These are phyloP conservation scores for Favolaschia claudopus DNA, from an alignment of 768 basidiomycete genomes.

Conservation along the genomic window DNA sequence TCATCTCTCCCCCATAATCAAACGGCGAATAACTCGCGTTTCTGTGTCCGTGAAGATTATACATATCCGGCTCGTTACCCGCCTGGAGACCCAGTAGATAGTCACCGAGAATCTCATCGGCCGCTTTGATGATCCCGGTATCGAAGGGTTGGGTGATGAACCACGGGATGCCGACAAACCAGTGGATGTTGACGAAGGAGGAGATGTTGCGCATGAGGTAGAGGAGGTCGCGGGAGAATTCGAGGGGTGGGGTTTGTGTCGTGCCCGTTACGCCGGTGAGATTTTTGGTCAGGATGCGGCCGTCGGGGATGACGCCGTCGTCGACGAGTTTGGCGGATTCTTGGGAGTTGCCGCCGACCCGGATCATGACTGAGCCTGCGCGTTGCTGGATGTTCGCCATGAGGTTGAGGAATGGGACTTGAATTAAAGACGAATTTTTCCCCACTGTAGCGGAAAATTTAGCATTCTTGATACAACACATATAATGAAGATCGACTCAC, in stretches of 20 bases:
- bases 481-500: neutral
- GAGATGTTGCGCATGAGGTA: slow-evolving; percentile 58
- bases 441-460: slow-evolving; percentile 45
- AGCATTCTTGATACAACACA: neutral
- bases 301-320: slow-evolving; percentile 49
- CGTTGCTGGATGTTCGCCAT: slow-evolving; percentile 75
- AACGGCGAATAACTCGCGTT: neutral
- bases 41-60: slow-evolving; percentile 1
- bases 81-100: slow-evolving; percentile 14
- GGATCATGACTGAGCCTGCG: slow-evolving; percentile 65
- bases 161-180: slow-evolving; percentile 48
- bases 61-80: slow-evolving; percentile 17
- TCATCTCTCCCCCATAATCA: slow-evolving; percentile 12
- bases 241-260: slow-evolving; percentile 60
- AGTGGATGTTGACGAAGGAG: slow-evolving; percentile 49
- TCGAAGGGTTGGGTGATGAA: slow-evolving; percentile 14
- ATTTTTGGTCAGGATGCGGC: slow-evolving; percentile 36
- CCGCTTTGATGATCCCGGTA: neutral
- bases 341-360: slow-evolving; percentile 84
- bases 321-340: slow-evolving; percentile 65
- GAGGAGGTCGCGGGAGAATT: slow-evolving; percentile 57
- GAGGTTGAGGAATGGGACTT: slow-evolving; percentile 79
- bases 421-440: slow-evolving; percentile 55
- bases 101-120: slow-evolving; percentile 17
- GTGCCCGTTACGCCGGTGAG: slow-evolving; percentile 1